phyloP scores from a whole-genome alignment of 768 basidiomycete species.

The Leccinum variicolor region DNA sequence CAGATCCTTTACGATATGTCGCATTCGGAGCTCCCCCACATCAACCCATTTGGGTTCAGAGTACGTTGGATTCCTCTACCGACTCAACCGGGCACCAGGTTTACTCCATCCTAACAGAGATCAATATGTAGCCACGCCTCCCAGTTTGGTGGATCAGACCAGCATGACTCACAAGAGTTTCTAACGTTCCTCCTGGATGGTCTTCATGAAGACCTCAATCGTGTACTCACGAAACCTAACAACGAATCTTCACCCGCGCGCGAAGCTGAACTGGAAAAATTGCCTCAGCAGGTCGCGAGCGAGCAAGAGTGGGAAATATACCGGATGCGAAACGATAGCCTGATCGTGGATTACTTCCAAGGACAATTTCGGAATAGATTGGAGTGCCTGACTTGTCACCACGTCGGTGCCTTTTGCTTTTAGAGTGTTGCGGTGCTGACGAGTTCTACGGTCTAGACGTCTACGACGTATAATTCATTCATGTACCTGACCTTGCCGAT shows the following conservation, averaged over 20 bases:
- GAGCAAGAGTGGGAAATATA: conserved; percentile 93
- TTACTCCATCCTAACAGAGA: conserved; percentile 40
- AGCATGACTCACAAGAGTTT: conserved; percentile 98
- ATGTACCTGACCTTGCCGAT: conserved; percentile 93
- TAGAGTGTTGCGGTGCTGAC: conserved; percentile 11
- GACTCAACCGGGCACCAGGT: not conserved
- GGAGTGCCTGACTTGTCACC: conserved; percentile 86
- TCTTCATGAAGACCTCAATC: conserved; percentile 85
- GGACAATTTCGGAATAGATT: conserved; percentile 92
- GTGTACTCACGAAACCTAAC: conserved; percentile 69
- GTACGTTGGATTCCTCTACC: conserved; percentile 46
- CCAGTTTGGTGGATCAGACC: conserved; percentile 82
- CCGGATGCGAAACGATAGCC: conserved; percentile 83
- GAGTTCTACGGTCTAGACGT: conserved; percentile 56
- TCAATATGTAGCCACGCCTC: conserved; percentile 55
- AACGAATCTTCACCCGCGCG: conserved; percentile 67
- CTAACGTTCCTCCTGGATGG: conserved; percentile 91
- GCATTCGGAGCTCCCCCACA: conserved; percentile 78
- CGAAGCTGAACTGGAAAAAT: conserved; percentile 83
- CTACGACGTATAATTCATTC: conserved; percentile 95
- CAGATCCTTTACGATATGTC: conserved; percentile 83
- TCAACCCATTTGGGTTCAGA: conserved; percentile 81
- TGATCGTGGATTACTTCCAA: conserved; percentile 97
- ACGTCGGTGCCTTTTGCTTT: conserved; percentile 42
- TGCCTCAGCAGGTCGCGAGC: conserved; percentile 85